A percentile compares a stretch with the other conserved stretches of the same genome.
Conservation (phyloP, 139 green algal species). For the Tetradesmus lagerheimii region DNA sequence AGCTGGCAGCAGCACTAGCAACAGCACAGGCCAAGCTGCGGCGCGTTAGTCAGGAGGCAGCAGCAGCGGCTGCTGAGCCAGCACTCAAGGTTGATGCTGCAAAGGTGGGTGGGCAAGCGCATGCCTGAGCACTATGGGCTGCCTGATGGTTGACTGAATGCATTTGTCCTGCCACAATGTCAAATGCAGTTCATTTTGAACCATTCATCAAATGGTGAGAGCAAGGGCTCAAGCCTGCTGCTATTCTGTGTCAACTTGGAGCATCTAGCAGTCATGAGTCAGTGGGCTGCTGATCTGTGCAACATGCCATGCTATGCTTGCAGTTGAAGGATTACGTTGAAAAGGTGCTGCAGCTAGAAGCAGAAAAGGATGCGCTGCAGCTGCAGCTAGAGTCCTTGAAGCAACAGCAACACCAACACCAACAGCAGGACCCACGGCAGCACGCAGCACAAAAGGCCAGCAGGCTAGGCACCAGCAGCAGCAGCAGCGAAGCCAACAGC, state of each 20-base stretch:
- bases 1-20: conserved; percentile 11
- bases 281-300: background rate
- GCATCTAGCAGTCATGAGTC: too few relatives aligned
- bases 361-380: conserved; percentile 56
- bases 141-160: too few relatives aligned
- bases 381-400: conserved; percentile 52
- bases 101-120: background rate
- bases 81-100: conserved; percentile 18
- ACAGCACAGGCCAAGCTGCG: conserved; percentile 36
- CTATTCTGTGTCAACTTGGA: too few relatives aligned
- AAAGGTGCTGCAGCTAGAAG: conserved; percentile 57
- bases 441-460: background rate
- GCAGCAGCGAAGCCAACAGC: conserved; percentile 16
- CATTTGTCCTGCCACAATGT: too few relatives aligned
- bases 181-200: too few relatives aligned
- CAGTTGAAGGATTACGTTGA: conserved; percentile 60
- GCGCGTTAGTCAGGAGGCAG: conserved; percentile 60
- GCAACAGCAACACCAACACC: conserved; percentile 26
- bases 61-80: conserved; percentile 51
- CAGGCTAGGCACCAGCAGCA: background rate
- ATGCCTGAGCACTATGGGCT: too few relatives aligned
- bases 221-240: too few relatives aligned
- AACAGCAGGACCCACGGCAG: background rate
- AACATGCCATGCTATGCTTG: background rate
- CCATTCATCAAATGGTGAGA: too few relatives aligned